phyloP scores from a whole-genome alignment of 2,329 filamentous ascomycete genomes.

The Thermoascus crustaceus region DNA sequence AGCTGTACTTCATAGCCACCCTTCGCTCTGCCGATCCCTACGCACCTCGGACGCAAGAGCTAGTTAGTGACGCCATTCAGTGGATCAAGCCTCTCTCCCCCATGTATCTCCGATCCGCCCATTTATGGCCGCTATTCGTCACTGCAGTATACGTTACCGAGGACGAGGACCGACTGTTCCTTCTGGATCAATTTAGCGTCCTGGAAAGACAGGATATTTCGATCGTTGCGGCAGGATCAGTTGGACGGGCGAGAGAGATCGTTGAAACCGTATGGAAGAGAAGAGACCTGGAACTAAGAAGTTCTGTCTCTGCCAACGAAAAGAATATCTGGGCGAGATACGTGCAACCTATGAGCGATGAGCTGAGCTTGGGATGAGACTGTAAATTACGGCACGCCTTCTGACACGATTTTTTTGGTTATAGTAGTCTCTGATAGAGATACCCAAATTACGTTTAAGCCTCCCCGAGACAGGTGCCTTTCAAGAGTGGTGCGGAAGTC shows the following conservation, averaged over 20 bases:
- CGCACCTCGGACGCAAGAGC: constrained; percentile 3
- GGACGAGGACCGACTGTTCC: constrained; percentile 9
- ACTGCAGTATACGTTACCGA: constrained; percentile 8
- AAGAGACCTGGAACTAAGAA: constrained; percentile 8
- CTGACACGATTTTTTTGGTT: no score
- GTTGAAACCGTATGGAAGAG: constrained; percentile 12
- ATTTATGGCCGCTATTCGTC: constrained; percentile 10
- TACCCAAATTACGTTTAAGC: no score
- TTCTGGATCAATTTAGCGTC: constrained; percentile 6
- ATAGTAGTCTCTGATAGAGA: no score
- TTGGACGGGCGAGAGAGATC: constrained; percentile 7
- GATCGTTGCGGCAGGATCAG: constrained; percentile 6
- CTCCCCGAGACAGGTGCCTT: no score
- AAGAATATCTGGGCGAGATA: constrained; percentile 11
- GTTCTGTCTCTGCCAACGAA: no score
- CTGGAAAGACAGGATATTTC: background rate
- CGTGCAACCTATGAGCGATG: constrained; percentile 10
- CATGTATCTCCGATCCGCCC: constrained; percentile 7
- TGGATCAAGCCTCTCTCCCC: constrained; percentile 8
- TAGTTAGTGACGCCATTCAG: constrained; percentile 6
- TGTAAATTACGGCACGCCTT: background rate
- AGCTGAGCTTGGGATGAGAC: constrained; percentile 7
- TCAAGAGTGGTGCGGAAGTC: no score
- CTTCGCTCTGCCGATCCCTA: constrained; percentile 6
- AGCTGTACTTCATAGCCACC: constrained; percentile 10